A percentile compares a stretch with the other conserved stretches of the same genome.
phyloP scores from a whole-genome alignment of 352 stramenopile species.

The Thalassiosira exigua region DNA sequence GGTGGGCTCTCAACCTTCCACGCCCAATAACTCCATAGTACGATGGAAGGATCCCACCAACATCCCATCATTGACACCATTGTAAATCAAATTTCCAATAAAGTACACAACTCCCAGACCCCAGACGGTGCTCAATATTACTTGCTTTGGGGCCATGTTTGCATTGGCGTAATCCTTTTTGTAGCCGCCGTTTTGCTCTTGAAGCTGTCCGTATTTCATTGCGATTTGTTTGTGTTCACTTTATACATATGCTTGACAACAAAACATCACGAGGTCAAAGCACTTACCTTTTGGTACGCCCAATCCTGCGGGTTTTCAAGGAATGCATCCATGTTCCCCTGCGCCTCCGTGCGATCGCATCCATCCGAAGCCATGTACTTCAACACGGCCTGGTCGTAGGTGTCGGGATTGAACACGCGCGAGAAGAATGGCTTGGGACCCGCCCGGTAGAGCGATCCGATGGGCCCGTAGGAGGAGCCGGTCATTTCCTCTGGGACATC shows the following conservation, averaged over 20 bases:
- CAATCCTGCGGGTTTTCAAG: slow-evolving; percentile 64
- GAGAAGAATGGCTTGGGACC: slow-evolving; percentile 65
- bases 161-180: slow-evolving; percentile 71
- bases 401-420: slow-evolving; percentile 60
- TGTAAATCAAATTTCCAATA: slow-evolving; percentile 54
- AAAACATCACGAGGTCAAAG: no score
- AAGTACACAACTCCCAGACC: slow-evolving; percentile 58
- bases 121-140: slow-evolving; percentile 51
- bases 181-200: slow-evolving; percentile 58
- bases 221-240: no score
- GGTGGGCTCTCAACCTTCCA: no score
- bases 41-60: slow-evolving; percentile 47
- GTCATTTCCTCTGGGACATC: slow-evolving; percentile 59
- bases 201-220: slow-evolving; percentile 37
- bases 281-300: slow-evolving; percentile 41
- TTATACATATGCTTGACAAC: no score
- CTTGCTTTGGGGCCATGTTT: slow-evolving; percentile 57
- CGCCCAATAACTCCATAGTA: slow-evolving; percentile 53
- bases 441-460: slow-evolving; percentile 59
- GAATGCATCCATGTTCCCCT: slow-evolving; percentile 75
- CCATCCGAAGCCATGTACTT: slow-evolving; percentile 67
- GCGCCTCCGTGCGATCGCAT: slow-evolving; percentile 58
- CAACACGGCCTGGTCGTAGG: slow-evolving; percentile 68
- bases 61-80: slow-evolving; percentile 38
- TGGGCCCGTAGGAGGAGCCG: slow-evolving; percentile 53